Evolutionary conservation across 2,329 filamentous ascomycete genomes (phyloP), one percentile per base, ranked within the genome.

Genomic region (Aureobasidium namibiae): DNA sequence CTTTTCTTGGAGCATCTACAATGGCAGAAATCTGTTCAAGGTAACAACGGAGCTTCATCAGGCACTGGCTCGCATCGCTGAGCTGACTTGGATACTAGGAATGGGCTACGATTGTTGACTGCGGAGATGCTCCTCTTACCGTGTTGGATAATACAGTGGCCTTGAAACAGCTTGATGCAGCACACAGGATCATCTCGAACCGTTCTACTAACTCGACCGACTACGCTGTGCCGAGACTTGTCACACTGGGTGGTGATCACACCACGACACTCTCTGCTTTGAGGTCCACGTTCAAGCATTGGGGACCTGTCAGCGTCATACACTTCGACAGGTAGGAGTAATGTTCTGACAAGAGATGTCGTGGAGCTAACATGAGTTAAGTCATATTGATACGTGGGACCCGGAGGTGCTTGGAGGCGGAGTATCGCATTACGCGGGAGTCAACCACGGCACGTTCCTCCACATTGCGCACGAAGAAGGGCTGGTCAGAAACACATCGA

Each of bases 391-490:
- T 67, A 82, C 80, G 0, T 82, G 80, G 80, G 76, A 82, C 67
- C 80, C 80, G 1, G 68, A 78, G 39, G 78, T 82, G 0, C 65
- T 83, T 3, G 79, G 81, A 13, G 82, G 82, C 23, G 80, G 80
- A 0, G 75, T 84, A n/a, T 82, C 80, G 5, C 76, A 83, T 62
- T 84, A 85, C 63, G 81, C 81, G 75, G 75, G 74, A n/a, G 70
- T 83, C 2, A 85, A 84, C 60, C 82, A 85, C 65, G 82, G 82
- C 38, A 85, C 82, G 0, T 85, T 84, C 66, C 70, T 85, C 14
- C 81, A 85, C 63, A 81, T 84, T 38, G 82, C 82, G 0, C 80
- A 84, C 63, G 82, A 85, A 68, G 82, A 85, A 68, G 79, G 81
- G 0, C 70, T 85, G 45, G 80, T 85, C 60, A 72, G 74, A 26